Conservation (phyloP, 495 filamentous ascomycete genomes). For the Tuber microsphaerosporum region DNA sequence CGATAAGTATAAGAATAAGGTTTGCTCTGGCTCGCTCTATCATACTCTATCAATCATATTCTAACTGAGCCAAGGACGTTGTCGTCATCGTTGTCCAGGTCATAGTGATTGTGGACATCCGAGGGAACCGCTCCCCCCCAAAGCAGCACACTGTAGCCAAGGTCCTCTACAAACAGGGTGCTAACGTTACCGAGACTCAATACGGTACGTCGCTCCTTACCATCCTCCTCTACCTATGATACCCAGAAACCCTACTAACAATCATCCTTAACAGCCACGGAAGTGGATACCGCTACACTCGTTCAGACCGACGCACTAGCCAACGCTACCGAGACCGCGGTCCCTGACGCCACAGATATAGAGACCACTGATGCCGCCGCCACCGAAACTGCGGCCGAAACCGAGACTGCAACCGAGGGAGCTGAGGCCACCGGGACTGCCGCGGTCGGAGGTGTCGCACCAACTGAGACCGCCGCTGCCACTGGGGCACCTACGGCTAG, state of each 20-base stretch:
- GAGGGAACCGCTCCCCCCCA: constrained; percentile 12
- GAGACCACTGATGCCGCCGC: background rate
- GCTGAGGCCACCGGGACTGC: background rate
- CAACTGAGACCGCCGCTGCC: constrained; percentile 2
- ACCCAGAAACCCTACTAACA: constrained; percentile 11
- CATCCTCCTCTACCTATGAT: background rate
- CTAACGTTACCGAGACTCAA: constrained; percentile 16
- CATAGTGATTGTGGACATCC: constrained; percentile 9
- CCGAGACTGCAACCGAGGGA: background rate
- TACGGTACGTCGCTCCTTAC: constrained; percentile 12
- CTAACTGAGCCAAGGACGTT: constrained; percentile 20
- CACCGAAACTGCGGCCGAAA: background rate
- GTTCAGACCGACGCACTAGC: constrained; percentile 16
- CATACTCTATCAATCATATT: background rate
- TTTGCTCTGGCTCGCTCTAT: background rate
- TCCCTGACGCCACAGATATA: background rate
- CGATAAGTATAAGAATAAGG: constrained; percentile 20
- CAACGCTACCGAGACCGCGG: constrained; percentile 8
- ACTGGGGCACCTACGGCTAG: constrained; percentile 31
- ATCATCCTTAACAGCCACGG: background rate
- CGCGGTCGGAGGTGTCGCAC: background rate
- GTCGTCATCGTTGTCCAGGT: constrained; percentile 24
- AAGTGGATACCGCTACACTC: constrained; percentile 13
- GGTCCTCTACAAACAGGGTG: constrained; percentile 17
- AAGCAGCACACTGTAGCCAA: constrained; percentile 17